Conservation (phyloP, 768 basidiomycete species). For the Candolleomyces eurysporus region DNA sequence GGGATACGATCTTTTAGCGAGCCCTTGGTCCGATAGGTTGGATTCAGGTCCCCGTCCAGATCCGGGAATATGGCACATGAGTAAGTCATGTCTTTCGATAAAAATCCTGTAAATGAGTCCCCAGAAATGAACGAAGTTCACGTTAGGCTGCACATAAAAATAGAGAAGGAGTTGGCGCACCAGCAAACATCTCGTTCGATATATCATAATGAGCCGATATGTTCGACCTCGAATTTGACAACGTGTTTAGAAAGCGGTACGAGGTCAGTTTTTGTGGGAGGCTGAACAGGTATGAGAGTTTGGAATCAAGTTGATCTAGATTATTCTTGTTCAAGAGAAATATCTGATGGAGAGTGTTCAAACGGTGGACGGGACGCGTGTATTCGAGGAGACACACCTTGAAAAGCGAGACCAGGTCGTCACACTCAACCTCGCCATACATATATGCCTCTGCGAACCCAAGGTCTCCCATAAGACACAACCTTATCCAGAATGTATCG, state of each 20-base stretch:
- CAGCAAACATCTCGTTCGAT: conserved; percentile 72
- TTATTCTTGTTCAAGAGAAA: conserved; percentile 57
- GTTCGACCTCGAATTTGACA: conserved; percentile 63
- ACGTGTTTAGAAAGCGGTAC: conserved; percentile 62
- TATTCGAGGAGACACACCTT: conserved; percentile 36
- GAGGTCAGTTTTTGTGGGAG: conserved; percentile 54
- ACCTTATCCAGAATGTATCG: conserved; percentile 58
- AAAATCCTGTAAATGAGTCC: conserved; percentile 39
- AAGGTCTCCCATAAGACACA: conserved; percentile 61
- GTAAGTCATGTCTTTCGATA: conserved; percentile 75
- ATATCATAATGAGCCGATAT: conserved; percentile 80
- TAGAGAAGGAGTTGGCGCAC: conserved; percentile 26
- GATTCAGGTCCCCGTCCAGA: conserved; percentile 52
- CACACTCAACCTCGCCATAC: conserved; percentile 72
- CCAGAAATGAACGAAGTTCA: background rate
- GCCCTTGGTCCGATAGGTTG: background rate
- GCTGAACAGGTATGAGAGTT: conserved; percentile 51
- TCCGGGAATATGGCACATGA: conserved; percentile 70
- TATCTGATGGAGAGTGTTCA: conserved; percentile 37
- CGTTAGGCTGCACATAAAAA: background rate
- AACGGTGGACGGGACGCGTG: background rate
- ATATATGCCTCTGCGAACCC: conserved; percentile 79
- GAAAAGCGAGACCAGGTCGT: conserved; percentile 64
- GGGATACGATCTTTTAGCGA: too few species aligned
- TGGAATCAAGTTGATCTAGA: conserved; percentile 48